phyloP scores from a whole-genome alignment of 345 rosid species.

The Salix suchowensis region DNA sequence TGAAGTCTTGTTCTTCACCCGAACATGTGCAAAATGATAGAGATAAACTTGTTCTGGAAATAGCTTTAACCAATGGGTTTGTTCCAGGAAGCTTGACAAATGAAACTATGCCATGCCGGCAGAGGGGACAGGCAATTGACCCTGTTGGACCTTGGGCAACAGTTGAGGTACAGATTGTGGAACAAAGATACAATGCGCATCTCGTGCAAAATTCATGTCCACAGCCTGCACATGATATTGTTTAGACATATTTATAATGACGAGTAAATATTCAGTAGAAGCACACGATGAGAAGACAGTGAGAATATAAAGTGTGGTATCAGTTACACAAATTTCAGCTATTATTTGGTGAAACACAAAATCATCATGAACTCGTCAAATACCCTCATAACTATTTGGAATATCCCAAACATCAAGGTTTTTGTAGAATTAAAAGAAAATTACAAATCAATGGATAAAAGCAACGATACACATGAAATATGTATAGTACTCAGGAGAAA shows the following conservation, averaged over 20 bases:
- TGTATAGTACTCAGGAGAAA: background rate
- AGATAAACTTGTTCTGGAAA: constrained; percentile 67
- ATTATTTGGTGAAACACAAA: background rate
- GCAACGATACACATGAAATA: background rate
- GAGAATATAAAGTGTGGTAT: background rate
- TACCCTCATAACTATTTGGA: background rate
- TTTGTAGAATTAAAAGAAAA: background rate
- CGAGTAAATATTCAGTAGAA: background rate
- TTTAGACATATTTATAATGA: background rate
- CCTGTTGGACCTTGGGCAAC: constrained; percentile 55
- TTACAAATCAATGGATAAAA: background rate
- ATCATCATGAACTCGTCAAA: background rate
- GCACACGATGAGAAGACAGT: background rate
- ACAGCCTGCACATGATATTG: constrained; percentile 53
- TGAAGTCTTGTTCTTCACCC: constrained; percentile 48
- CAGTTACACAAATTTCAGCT: background rate
- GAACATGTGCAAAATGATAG: constrained; percentile 73
- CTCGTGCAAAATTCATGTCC: constrained; percentile 83
- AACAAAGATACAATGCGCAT: constrained; percentile 85
- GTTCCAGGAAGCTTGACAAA: constrained; percentile 63
- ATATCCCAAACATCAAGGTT: background rate
- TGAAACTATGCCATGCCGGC: constrained; percentile 80
- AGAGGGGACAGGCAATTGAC: constrained; percentile 84
- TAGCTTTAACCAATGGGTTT: constrained; percentile 31
- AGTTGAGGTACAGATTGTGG: constrained; percentile 47